phyloP scores from a whole-genome alignment of 2,329 filamentous ascomycete species.

The Plenodomus biglobosus region DNA sequence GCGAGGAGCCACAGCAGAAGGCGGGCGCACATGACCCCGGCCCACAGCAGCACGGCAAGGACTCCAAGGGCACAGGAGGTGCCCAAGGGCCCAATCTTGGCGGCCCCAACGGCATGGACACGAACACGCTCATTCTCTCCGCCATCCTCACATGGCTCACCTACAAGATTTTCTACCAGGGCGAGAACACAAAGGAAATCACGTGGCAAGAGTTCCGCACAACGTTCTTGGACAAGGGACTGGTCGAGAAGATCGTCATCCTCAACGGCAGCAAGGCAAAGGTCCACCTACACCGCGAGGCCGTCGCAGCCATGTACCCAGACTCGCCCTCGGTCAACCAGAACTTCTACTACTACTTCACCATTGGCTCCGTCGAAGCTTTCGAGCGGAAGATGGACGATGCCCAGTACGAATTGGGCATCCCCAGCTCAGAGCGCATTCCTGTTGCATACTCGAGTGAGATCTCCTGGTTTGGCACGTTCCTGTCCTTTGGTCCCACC shows the following conservation, averaged over 20 bases:
- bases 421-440: conserved; percentile 85
- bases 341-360: conserved; percentile 86
- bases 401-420: conserved; percentile 82
- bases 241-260: conserved; percentile 88
- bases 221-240: conserved; percentile 91
- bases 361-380: conserved; percentile 88
- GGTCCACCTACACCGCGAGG: conserved; percentile 77
- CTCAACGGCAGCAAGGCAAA: conserved; percentile 76
- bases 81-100: conserved; percentile 15
- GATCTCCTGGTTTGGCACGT: conserved; percentile 68
- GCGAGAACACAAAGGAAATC: conserved; percentile 73
- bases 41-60: conserved; percentile 41
- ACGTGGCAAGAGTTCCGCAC: conserved; percentile 97
- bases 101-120: conserved; percentile 49
- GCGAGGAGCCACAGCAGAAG: conserved; percentile 44
- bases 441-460: conserved; percentile 85
- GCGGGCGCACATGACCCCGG: conserved; percentile 50
- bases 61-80: conserved; percentile 27
- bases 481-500: conserved; percentile 84
- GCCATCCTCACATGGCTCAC: conserved; percentile 64
- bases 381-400: conserved; percentile 89
- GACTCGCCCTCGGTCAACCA: conserved; percentile 69
- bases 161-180: conserved; percentile 63
- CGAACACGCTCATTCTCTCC: conserved; percentile 58
- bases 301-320: conserved; percentile 70